Conservation (phyloP, 495 filamentous ascomycete genomes). For the Lasiosphaeria miniovina region DNA sequence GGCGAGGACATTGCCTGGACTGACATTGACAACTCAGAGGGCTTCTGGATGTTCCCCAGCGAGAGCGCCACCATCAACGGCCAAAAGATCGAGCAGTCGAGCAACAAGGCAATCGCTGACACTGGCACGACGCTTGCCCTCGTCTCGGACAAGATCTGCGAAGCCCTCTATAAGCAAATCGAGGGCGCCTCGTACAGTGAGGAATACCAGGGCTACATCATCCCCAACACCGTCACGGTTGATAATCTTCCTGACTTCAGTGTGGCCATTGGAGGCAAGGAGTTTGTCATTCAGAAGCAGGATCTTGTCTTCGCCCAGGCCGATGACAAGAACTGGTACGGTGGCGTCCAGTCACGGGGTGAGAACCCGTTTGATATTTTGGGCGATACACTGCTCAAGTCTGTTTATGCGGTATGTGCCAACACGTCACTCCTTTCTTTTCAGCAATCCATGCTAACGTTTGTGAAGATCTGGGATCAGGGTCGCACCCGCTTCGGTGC, state of each 20-base stretch:
- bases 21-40: conserved; percentile 62
- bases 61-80: conserved; percentile 59
- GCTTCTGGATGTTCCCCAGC: conserved; percentile 71
- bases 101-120: conserved; percentile 77
- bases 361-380: conserved; percentile 66
- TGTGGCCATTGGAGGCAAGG: conserved; percentile 63
- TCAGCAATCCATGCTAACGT: background rate
- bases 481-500: conserved; percentile 68
- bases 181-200: conserved; percentile 63
- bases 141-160: conserved; percentile 61
- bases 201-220: conserved; percentile 64
- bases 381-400: conserved; percentile 72
- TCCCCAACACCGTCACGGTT: conserved; percentile 54
- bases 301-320: conserved; percentile 64
- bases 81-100: conserved; percentile 50
- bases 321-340: conserved; percentile 59
- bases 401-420: conserved; percentile 67
- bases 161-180: conserved; percentile 68
- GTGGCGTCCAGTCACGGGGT: conserved; percentile 73
- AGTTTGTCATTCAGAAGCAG: conserved; percentile 69
- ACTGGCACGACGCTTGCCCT: conserved; percentile 75
- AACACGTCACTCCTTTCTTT: background rate
- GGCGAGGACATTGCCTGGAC: conserved; percentile 60
- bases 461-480: conserved; percentile 66
- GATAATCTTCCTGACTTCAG: conserved; percentile 64